Base-by-base conservation (phyloP, 2,329 filamentous ascomycete species). In the Clarireedia paspali region DNA sequence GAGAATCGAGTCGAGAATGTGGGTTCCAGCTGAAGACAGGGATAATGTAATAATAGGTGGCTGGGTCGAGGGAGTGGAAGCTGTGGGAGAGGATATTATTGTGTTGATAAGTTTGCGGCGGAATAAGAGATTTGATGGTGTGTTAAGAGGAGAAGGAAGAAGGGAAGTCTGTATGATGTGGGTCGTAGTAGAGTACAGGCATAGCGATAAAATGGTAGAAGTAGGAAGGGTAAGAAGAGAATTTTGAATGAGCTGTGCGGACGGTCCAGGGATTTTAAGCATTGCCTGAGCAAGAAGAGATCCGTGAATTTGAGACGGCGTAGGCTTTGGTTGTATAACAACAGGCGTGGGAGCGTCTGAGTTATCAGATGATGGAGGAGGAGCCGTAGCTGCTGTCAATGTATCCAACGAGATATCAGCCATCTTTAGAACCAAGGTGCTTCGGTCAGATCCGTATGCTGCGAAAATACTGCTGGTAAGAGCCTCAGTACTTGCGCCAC, bases 221-320 rank as follows among this genome's bases (percentile, higher is more conserved):
- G 73, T 69, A 10, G 77, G 74, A 62, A 87, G 77, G 4, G 81
- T 75, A 20, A 85, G 73, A 24, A 94, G 72, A n/a, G 86, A 82
- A 15, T 84, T 80, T 67, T 94, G 89, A 34, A 95, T 80, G 10
- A 91, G 78, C 50, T 82, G 82, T 56, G 81, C 79, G 1, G 91
- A 75, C 1, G 79, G 71, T 0, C 89, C 89, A 0, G 88, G 81
- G 26, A 89, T 85, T 6, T 81, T 74, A 50, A 97, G 82, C 75
- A 99, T 87, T 4, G 87, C 75, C 59, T 94, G 85, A 7, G 88
- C 85, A 27, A 99, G 79, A 47, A 96, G 79, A 20, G 89, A 90
- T 58, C 87, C 89, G 73, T 99, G 91, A 68, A 89, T 71, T 77
- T 89, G 83, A 73, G 81, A 63, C 62, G 73, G 38, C 71, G 68